phyloP scores from a whole-genome alignment of 2,329 filamentous ascomycete species.

The Apiospora saccharicola region DNA sequence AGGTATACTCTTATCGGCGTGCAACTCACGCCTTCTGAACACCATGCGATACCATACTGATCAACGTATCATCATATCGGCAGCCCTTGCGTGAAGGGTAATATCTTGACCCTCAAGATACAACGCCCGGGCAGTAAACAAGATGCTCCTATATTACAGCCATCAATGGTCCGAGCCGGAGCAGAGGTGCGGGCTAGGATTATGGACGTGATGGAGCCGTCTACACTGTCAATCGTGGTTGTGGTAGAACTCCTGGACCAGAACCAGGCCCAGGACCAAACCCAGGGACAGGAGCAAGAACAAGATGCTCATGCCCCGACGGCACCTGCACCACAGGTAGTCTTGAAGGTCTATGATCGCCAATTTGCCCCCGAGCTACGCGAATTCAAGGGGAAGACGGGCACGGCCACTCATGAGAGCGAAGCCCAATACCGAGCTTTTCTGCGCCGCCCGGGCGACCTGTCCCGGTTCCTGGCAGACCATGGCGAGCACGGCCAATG shows the following conservation, averaged over 20 bases:
- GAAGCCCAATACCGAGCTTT: not conserved
- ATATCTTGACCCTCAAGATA: not conserved
- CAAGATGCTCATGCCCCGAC: fast-evolving
- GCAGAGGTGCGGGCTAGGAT: not conserved
- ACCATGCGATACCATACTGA: not conserved
- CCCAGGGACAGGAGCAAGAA: not conserved
- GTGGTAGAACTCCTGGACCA: not conserved
- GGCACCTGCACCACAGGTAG: not conserved
- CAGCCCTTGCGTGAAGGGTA: not conserved
- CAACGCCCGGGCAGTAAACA: not conserved
- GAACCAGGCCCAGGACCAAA: too few species aligned
- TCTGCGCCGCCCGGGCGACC: not conserved
- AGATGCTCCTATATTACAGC: not conserved
- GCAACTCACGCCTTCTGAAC: not conserved
- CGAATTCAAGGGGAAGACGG: not conserved
- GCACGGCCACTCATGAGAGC: not conserved
- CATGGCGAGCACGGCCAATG: not conserved
- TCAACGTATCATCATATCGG: not conserved
- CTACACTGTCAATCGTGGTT: not conserved
- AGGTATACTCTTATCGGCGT: not conserved
- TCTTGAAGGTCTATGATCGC: not conserved
- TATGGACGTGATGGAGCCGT: not conserved
- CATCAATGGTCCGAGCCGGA: not conserved
- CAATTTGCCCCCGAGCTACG: not conserved
- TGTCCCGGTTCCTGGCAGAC: not conserved